Evolutionary conservation across 441 rosid species (phyloP).

Genomic region (Dalechampia spathulata): DNA sequence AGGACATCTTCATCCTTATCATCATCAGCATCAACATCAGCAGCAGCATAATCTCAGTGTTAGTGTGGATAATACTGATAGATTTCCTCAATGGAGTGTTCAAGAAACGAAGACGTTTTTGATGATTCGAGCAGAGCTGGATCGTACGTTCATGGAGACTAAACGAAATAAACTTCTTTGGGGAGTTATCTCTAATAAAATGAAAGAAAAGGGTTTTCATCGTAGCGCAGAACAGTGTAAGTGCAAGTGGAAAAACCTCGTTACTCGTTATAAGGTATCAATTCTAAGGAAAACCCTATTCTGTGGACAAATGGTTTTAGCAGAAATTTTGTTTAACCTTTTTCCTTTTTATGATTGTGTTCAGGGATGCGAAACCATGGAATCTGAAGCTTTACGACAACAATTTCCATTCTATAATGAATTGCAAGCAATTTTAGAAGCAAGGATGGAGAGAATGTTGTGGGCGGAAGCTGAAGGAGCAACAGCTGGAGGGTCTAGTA

Average conservation of each 20-base stretch:
- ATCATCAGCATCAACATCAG: slow-evolving; percentile 28
- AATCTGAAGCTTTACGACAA: slow-evolving; percentile 62
- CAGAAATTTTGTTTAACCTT: no score
- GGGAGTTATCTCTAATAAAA: slow-evolving; percentile 65
- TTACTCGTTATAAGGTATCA: slow-evolving; percentile 79
- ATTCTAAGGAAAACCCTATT: no score
- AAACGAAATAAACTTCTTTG: slow-evolving; percentile 86
- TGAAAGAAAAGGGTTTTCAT: slow-evolving; percentile 71
- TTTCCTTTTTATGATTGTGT: no score
- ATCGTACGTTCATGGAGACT: slow-evolving; percentile 87
- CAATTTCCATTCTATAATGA: slow-evolving; percentile 80
- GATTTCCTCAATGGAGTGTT: slow-evolving; percentile 95
- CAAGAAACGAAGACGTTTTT: slow-evolving; percentile 85
- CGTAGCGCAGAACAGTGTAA: slow-evolving; percentile 99
- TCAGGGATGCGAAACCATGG: slow-evolving; percentile 77
- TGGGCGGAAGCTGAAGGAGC: slow-evolving; percentile 77
- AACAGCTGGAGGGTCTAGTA: slow-evolving; percentile 32
- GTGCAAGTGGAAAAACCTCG: slow-evolving; percentile 99
- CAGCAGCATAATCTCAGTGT: slow-evolving; percentile 28
- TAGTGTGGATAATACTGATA: slow-evolving; percentile 42
- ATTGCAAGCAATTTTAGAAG: slow-evolving; percentile 53
- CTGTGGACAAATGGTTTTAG: no score
- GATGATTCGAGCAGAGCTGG: slow-evolving; percentile 70
- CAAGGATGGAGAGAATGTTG: slow-evolving; percentile 65
- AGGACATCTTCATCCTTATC: slow-evolving; percentile 42